These are phyloP conservation scores for Ogataea kodamae DNA, from an alignment of 805 yeast genomes.

Conservation along the genomic window DNA sequence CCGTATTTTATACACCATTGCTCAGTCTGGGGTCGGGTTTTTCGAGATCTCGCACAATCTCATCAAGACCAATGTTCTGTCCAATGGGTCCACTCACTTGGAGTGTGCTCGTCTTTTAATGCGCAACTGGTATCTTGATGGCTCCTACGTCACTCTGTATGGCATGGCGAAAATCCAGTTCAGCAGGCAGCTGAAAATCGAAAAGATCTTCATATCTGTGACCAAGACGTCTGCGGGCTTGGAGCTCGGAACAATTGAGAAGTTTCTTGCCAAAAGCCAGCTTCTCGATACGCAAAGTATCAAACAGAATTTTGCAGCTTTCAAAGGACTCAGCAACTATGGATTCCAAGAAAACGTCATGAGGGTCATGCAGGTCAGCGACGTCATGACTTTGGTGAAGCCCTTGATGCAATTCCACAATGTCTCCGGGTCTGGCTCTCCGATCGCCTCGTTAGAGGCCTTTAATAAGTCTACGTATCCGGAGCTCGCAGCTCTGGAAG, in stretches of 20 bases:
- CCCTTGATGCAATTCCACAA: constrained; percentile 51
- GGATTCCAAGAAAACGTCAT: constrained; percentile 67
- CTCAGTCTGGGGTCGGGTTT: constrained; percentile 47
- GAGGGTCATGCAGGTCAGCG: constrained; percentile 71
- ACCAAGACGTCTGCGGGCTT: constrained; percentile 43
- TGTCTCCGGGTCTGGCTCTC: constrained; percentile 45
- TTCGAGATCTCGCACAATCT: constrained; percentile 50
- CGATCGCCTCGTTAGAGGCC: constrained; percentile 53
- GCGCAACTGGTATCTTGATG: constrained; percentile 59
- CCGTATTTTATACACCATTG: constrained; percentile 50
- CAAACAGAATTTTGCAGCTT: constrained; percentile 33
- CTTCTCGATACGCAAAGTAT: constrained; percentile 17
- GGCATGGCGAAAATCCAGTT: constrained; percentile 63
- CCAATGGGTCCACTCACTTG: constrained; percentile 50
- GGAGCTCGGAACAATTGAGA: constrained; percentile 45
- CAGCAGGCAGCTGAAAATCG: constrained; percentile 60
- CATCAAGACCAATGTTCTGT: constrained; percentile 48
- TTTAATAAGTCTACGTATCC: constrained; percentile 32
- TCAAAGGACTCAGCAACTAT: constrained; percentile 46
- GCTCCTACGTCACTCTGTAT: constrained; percentile 59
- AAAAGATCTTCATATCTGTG: constrained; percentile 63
- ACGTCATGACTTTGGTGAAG: constrained; percentile 69
- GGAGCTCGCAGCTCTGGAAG: constrained; percentile 19
- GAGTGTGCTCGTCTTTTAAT: constrained; percentile 50
- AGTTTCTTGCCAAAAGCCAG: constrained; percentile 34